phyloP scores from a whole-genome alignment of 257 asterid species.

The Jacaranda copaia region DNA sequence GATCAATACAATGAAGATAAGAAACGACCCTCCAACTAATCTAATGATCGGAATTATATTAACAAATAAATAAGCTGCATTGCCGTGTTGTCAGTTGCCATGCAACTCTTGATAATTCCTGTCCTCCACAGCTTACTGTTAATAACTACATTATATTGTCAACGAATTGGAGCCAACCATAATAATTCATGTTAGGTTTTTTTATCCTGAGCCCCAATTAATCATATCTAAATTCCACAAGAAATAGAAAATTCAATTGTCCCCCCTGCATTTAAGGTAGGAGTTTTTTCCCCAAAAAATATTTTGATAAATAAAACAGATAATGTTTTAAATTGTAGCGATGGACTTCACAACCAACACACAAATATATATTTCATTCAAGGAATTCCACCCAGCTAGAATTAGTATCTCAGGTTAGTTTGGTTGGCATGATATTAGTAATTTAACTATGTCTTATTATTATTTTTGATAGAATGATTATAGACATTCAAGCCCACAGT shows the following conservation, averaged over 20 bases:
- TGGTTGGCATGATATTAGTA: too few species aligned
- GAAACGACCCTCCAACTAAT: not conserved
- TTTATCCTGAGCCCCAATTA: not conserved
- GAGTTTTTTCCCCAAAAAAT: too few species aligned
- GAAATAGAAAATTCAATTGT: too few species aligned
- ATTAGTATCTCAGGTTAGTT: not conserved
- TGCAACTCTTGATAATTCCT: not conserved
- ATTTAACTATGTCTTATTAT: too few species aligned
- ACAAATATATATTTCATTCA: too few species aligned
- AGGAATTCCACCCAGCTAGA: not conserved
- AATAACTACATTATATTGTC: not conserved
- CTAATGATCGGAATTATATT: not conserved
- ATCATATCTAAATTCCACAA: too few species aligned
- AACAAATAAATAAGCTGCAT: not conserved
- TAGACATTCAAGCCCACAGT: too few species aligned
- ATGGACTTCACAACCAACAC: not conserved
- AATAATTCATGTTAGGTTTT: not conserved
- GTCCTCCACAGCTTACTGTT: not conserved
- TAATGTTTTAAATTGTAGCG: too few species aligned
- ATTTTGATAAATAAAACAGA: too few species aligned
- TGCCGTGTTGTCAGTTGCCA: not conserved
- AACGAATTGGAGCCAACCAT: conserved; percentile 5
- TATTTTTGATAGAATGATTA: too few species aligned
- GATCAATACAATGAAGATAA: not conserved
- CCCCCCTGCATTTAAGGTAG: too few species aligned